Evolutionary conservation across 352 stramenopile species (phyloP).

Genomic region (Pythium angustatum): DNA sequence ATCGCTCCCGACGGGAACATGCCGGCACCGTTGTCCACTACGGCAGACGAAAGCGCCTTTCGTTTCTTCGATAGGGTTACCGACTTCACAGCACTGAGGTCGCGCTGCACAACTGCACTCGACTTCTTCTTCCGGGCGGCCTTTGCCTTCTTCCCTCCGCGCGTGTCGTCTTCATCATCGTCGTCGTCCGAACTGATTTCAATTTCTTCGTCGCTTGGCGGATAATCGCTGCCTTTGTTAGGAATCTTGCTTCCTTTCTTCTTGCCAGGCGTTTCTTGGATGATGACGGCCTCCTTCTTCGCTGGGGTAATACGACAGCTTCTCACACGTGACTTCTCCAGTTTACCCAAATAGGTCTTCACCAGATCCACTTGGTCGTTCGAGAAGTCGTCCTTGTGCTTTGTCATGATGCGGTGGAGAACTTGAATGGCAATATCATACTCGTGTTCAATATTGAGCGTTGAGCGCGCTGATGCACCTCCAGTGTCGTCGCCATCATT

Average conservation of each 20-base stretch:
- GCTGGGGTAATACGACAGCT: constrained; percentile 58
- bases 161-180: constrained; percentile 33
- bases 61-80: constrained; percentile 32
- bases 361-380: constrained; percentile 80
- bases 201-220: constrained; percentile 42
- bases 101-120: constrained; percentile 4
- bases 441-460: constrained; percentile 73
- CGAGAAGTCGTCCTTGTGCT: constrained; percentile 82
- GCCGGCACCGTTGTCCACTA: constrained; percentile 14
- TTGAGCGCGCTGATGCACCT: constrained; percentile 30
- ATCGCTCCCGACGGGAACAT: constrained; percentile 60
- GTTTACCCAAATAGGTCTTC: constrained; percentile 66
- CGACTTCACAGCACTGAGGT: constrained; percentile 20
- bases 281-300: constrained; percentile 27
- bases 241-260: constrained; percentile 27
- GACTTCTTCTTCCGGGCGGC: constrained; percentile 41
- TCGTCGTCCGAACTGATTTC: constrained; percentile 47
- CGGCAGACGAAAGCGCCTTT: constrained; percentile 14
- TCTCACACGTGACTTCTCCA: constrained; percentile 84
- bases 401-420: constrained; percentile 69
- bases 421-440: constrained; percentile 88
- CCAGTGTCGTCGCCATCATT: constrained; percentile 45
- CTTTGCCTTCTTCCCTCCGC: constrained; percentile 35
- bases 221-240: constrained; percentile 4
- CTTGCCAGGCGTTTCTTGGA: constrained; percentile 28